Evolutionary conservation across 1,139 yeast genomes (phyloP), one percentile per base, ranked within the genome.

Genomic region (Taiozyma sp.): DNA sequence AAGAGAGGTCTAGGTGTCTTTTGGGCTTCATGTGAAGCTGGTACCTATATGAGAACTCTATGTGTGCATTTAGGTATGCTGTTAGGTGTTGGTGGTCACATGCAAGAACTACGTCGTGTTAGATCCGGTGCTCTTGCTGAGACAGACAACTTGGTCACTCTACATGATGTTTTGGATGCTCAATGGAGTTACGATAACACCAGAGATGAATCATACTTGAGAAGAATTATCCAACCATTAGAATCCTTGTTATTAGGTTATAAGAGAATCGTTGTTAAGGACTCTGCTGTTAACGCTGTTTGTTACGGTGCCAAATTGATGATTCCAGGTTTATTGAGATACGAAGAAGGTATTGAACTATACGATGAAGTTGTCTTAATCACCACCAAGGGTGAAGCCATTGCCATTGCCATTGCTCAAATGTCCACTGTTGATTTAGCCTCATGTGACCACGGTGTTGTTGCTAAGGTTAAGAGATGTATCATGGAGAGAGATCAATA

Each of bases 21-120:
- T 78, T 93, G 99, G 99, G 98, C 98, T 54, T 87, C 96, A 45
- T 93, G 99, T 81, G 99, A 93, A 78, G 99, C 99, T 56, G 99
- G 99, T 73, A 93, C 99, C 57, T 93, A 93, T 75, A 93, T 93
- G 97, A 88, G 99, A 82, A 93, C 99, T 50, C 77, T 93, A 65
- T 93, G 99, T 84, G 99, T 93, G 55, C 99, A 93, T 72, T 77
- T 93, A 67, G 99, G 99, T 76, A 91, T 93, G 96, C 79, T 93
- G 56, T 79, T 93, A 62, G 97, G 98, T 64, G 98, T 90, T 63
- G 99, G 99, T 70, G 99, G 98, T 62, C 99, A 93, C 75, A 93
- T 93, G 99, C 99, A 93, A 80, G 99, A 93, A 75, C 85, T 93
- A 65, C 90, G 99, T 76, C 91, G 99, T 79, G 99, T 93, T 57